Conservation (phyloP, 176 grass and related monocot species). For the Lolium perenne region DNA sequence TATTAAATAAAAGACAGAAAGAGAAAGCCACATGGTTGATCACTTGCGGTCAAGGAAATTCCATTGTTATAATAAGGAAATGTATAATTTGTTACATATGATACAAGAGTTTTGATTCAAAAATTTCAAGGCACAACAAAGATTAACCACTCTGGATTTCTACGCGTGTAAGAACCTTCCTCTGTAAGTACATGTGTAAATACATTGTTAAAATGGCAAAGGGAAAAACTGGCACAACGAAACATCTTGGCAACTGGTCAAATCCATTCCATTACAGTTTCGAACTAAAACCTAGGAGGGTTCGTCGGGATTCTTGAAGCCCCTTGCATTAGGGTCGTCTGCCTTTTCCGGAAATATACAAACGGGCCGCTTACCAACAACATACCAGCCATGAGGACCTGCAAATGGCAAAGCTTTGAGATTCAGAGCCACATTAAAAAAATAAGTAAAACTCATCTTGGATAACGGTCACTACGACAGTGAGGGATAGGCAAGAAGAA, state of each 20-base stretch:
- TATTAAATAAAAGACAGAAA: not conserved
- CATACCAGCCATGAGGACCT: conserved; percentile 86
- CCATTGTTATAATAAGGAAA: conserved; percentile 14
- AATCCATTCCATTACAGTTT: not conserved
- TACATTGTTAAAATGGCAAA: conserved; percentile 21
- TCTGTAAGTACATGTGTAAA: conserved; percentile 37
- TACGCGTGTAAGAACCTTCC: conserved; percentile 38
- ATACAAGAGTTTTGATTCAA: conserved; percentile 30
- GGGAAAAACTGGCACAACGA: not conserved
- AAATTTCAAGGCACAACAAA: not conserved
- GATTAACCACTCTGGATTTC: conserved; percentile 41
- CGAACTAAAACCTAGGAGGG: conserved; percentile 71
- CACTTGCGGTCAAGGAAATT: conserved; percentile 1
- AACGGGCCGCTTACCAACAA: conserved; percentile 80
- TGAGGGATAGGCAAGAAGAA: not conserved
- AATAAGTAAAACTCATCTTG: not conserved
- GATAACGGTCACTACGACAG: not conserved
- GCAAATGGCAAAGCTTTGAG: conserved; percentile 19
- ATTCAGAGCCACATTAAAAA: conserved; percentile 4
- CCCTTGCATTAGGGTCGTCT: conserved; percentile 57
- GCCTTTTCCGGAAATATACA: conserved; percentile 71
- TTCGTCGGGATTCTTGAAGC: conserved; percentile 71
- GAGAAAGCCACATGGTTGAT: not conserved
- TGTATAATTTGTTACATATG: conserved; percentile 34
- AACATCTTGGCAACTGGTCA: not conserved